A percentile compares a stretch with the other conserved stretches of the same genome.
These are phyloP conservation scores for Stemphylium beticola DNA, from an alignment of 2,329 filamentous ascomycete species.

Conservation along the genomic window DNA sequence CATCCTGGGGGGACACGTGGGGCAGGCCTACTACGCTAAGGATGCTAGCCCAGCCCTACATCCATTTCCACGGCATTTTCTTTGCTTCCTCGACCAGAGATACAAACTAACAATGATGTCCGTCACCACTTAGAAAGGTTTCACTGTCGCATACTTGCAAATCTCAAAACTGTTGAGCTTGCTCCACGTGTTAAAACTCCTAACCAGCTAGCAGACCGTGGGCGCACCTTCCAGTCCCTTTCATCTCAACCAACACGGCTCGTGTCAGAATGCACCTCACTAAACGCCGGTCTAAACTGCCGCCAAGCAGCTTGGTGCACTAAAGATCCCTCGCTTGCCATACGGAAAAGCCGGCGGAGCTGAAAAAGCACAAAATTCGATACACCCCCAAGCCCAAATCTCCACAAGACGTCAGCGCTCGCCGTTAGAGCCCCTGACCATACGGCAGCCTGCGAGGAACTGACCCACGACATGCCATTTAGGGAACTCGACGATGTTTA, in stretches of 20 bases:
- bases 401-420: slow-evolving; percentile 7
- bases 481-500: slow-evolving; percentile 5
- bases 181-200: too few relatives aligned
- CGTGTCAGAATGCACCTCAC: neutral
- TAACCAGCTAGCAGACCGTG: neutral
- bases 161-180: too few relatives aligned
- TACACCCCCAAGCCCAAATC: slow-evolving; percentile 3
- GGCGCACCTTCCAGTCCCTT: neutral
- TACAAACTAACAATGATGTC: too few relatives aligned
- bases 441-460: neutral
- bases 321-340: neutral
- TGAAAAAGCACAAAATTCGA: slow-evolving; percentile 12
- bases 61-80: too few relatives aligned
- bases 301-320: neutral
- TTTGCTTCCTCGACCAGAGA: too few relatives aligned
- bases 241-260: neutral
- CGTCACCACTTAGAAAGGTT: too few relatives aligned
- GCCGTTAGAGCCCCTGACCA: neutral
- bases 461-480: neutral
- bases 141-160: too few relatives aligned
- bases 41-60: too few relatives aligned
- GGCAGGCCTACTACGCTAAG: too few relatives aligned
- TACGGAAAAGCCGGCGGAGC: neutral
- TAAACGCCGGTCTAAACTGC: neutral
- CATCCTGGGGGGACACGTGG: too few relatives aligned